Conservation (phyloP, 1,139 yeast genomes). For the Casaregolazyma suthepensis region DNA sequence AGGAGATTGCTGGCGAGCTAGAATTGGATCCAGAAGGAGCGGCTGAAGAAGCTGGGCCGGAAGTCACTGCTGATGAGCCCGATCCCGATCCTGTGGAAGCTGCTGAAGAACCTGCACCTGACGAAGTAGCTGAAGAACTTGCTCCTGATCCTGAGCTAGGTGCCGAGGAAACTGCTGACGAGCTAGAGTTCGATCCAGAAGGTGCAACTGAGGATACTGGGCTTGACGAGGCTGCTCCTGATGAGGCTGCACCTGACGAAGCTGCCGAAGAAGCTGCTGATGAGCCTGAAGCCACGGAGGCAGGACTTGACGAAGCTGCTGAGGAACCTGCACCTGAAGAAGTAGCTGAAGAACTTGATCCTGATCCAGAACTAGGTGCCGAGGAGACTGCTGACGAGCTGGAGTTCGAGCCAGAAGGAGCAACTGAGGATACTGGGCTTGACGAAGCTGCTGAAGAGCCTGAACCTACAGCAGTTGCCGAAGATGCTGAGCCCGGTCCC, state of each 20-base stretch:
- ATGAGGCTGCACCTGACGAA: not conserved
- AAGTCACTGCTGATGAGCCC: too few species aligned
- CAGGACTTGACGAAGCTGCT: too few species aligned
- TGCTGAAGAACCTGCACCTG: not conserved
- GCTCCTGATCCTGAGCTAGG: not conserved
- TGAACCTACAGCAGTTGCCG: slow-evolving; percentile 1
- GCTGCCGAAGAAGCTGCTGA: not conserved
- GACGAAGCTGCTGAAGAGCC: too few species aligned
- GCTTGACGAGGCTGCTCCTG: not conserved
- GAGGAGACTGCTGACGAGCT: not conserved
- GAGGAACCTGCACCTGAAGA: slow-evolving; percentile 1
- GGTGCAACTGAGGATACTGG: not conserved
- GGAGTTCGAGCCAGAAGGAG: not conserved
- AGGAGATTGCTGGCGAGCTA: not conserved
- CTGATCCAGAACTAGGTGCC: not conserved
- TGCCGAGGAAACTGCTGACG: not conserved
- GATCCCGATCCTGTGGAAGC: slow-evolving; percentile 2
- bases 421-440: not conserved
- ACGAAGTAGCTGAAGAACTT: not conserved
- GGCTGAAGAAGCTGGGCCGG: slow-evolving; percentile 1
- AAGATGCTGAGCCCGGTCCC: not conserved
- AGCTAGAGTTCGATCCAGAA: not conserved
- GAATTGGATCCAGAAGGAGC: not conserved
- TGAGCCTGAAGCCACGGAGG: too few species aligned
- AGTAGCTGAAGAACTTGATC: not conserved